These are phyloP conservation scores for Orychophragmus violaceus DNA, from an alignment of 345 rosid species.

Conservation along the genomic window DNA sequence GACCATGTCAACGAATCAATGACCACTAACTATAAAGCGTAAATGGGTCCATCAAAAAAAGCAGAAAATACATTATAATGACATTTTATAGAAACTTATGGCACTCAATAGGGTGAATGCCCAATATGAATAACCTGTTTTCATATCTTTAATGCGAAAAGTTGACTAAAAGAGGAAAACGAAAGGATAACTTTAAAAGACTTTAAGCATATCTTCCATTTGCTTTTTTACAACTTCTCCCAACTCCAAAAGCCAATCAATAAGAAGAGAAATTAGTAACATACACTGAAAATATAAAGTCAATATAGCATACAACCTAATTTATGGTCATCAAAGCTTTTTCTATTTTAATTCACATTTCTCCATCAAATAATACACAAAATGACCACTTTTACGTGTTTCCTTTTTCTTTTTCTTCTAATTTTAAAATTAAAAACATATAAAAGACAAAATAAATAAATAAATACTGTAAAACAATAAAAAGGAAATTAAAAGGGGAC, in stretches of 20 bases:
- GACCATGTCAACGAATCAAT: background rate
- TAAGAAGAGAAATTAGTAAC: background rate
- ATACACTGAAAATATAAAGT: background rate
- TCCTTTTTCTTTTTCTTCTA: background rate
- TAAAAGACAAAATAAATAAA: background rate
- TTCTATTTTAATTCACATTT: constrained; percentile 1
- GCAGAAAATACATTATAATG: constrained; percentile 5
- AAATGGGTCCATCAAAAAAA: background rate
- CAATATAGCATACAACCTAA: background rate
- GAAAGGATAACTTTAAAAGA: constrained; percentile 2
- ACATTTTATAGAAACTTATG: constrained; percentile 6
- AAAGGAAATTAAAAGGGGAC: constrained; percentile 56
- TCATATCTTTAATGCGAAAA: background rate
- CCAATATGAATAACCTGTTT: background rate
- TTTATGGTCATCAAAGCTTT: background rate
- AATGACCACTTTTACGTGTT: background rate
- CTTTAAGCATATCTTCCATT: constrained; percentile 20
- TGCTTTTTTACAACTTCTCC: constrained; percentile 17
- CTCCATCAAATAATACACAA: background rate
- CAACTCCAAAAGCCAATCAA: constrained; percentile 21
- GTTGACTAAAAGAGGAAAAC: background rate
- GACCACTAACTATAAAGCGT: background rate
- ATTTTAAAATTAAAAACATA: background rate
- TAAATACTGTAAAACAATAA: constrained; percentile 12
- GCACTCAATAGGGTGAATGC: background rate